phyloP scores from a whole-genome alignment of 2,329 filamentous ascomycete species.

The Podosphaera aphanis region DNA sequence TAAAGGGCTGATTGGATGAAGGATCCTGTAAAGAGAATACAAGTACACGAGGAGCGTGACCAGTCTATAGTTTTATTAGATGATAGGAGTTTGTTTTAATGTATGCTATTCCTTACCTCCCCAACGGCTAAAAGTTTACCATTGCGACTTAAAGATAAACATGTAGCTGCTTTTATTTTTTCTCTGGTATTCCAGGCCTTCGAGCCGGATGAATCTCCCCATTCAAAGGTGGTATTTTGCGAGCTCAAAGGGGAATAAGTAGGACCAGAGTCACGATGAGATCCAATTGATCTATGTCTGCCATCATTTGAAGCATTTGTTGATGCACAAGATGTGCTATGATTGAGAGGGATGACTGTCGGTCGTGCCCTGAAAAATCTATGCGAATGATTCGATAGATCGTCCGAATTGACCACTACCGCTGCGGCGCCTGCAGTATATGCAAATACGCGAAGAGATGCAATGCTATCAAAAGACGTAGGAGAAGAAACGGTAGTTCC shows the following conservation, averaged over 20 bases:
- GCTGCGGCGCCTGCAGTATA: slow-evolving; percentile 84
- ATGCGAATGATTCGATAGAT: slow-evolving; percentile 40
- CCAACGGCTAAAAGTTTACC: slow-evolving; percentile 75
- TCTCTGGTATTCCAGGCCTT: slow-evolving; percentile 76
- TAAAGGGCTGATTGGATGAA: slow-evolving; percentile 59
- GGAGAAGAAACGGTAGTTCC: slow-evolving; percentile 72
- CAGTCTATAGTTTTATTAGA: slow-evolving; percentile 33
- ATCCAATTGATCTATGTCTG: slow-evolving; percentile 29
- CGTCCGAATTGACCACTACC: slow-evolving; percentile 64
- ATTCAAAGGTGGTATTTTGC: slow-evolving; percentile 20
- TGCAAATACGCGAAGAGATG: slow-evolving; percentile 48
- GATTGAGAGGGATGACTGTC: slow-evolving; percentile 40
- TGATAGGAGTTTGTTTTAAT: neutral
- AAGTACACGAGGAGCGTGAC: slow-evolving; percentile 74
- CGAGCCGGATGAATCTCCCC: slow-evolving; percentile 37
- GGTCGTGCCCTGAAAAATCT: slow-evolving; percentile 80
- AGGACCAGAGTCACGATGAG: slow-evolving; percentile 22
- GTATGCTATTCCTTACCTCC: slow-evolving; percentile 30
- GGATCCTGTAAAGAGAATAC: slow-evolving; percentile 69
- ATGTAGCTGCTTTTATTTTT: slow-evolving; percentile 82
- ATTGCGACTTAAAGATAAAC: slow-evolving; percentile 68
- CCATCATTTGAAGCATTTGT: slow-evolving; percentile 38
- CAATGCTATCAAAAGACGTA: slow-evolving; percentile 64
- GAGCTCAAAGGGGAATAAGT: slow-evolving; percentile 17
- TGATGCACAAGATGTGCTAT: slow-evolving; percentile 29